Base-by-base conservation (phyloP, 768 basidiomycete species). In the Amanita phalloides region DNA sequence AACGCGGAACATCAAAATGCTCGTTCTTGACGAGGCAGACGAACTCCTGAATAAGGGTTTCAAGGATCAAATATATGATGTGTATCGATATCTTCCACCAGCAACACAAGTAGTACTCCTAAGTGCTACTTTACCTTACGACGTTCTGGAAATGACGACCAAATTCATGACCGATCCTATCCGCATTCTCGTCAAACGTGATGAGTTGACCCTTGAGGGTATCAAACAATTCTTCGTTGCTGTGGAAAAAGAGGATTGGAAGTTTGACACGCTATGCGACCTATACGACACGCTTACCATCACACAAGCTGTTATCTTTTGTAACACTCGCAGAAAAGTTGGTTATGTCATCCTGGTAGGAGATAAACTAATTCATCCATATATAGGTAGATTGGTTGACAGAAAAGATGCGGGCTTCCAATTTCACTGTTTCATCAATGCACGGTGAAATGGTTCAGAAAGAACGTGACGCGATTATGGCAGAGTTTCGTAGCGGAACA, bases 161-260 rank as follows among this genome's bases (percentile, higher is more conserved):
- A 97, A 98, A 71, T 97, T 98, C 75, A 97, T 98, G 94, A 91
- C 90, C 49, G 93, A 97, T 68, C 95, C 95, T 32, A 92, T 98
- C 64, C 88, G 92, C 43, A 96, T 99, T 60, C 84, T 97, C 60
- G 94, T 98, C 68, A 96, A 97, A 76, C 91, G 93, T 86, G 94
- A 97, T 63, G 95, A 99, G 70, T 78, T 97, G 77, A 96, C 95
- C 48, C 76, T 97, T 52, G 95, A 99, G 62, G 88, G 88, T 7
- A 93, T 94, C 71, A 93, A 93, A 61, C 91, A 95, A 65, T 94
- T 94, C 72, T 93, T 93, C 75, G 90, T 99, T 47, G 95, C 94
- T 43, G 95, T 99, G 51, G 95, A 97, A 71, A 96, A 97, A 72
- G 95, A 99, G 68, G 95, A 99, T 64, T 97, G 94, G 94, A 99